A percentile compares a stretch with the other conserved stretches of the same genome.
These are phyloP conservation scores for Scheffersomyces insectosa DNA, from an alignment of 1,139 yeast genomes.

Conservation along the genomic window DNA sequence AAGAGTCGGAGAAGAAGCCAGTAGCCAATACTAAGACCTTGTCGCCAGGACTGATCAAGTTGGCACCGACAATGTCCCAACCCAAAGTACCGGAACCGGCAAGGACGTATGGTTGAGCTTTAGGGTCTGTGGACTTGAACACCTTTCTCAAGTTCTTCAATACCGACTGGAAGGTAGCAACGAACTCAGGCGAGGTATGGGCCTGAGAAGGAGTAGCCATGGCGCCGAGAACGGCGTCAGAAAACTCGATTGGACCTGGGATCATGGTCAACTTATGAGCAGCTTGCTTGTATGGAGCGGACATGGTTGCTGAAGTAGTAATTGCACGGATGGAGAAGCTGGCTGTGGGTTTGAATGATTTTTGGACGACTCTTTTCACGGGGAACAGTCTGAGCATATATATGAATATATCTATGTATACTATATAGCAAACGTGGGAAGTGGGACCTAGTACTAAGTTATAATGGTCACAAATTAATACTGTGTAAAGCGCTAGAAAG, in stretches of 20 bases:
- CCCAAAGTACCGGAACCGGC: slow-evolving; percentile 95
- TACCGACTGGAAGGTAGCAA: slow-evolving; percentile 68
- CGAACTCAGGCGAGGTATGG: slow-evolving; percentile 88
- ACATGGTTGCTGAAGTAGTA: slow-evolving; percentile 17
- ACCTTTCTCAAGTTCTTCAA: slow-evolving; percentile 68
- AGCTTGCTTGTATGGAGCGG: slow-evolving; percentile 43
- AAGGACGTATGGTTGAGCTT: slow-evolving; percentile 75
- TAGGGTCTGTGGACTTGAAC: slow-evolving; percentile 66
- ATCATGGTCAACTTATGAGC: slow-evolving; percentile 66
- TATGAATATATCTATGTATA: too few species aligned
- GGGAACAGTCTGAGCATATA: too few species aligned
- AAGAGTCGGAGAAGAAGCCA: slow-evolving; percentile 88
- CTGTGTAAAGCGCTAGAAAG: too few species aligned
- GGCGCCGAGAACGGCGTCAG: slow-evolving; percentile 77
- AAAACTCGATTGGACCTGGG: slow-evolving; percentile 94
- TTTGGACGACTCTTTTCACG: too few species aligned
- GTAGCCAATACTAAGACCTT: slow-evolving; percentile 81
- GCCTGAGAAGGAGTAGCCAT: slow-evolving; percentile 86
- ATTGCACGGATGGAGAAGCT: too few species aligned
- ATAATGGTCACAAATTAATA: too few species aligned
- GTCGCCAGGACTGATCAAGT: slow-evolving; percentile 66
- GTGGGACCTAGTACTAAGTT: too few species aligned
- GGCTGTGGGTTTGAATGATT: too few species aligned
- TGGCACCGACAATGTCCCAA: slow-evolving; percentile 88
- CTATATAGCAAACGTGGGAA: too few species aligned